These are phyloP conservation scores for Mesotaenium endlicherianum DNA, from an alignment of 139 green algal species.

Conservation along the genomic window DNA sequence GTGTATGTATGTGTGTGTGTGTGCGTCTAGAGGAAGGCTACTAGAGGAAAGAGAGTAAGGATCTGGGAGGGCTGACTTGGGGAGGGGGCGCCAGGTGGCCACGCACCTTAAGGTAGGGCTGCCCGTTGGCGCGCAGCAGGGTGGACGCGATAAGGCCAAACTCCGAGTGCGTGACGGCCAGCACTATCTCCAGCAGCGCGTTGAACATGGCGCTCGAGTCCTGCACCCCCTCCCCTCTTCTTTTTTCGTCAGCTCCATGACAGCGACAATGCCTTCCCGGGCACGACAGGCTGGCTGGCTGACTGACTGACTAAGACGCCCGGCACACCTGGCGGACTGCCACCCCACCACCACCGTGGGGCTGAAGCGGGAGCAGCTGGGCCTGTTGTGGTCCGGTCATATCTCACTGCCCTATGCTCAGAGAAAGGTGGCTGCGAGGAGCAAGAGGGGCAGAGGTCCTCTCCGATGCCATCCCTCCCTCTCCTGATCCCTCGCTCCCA, in stretches of 20 bases:
- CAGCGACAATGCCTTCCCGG: no score
- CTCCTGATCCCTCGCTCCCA: not conserved
- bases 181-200: not conserved
- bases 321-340: no score
- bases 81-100: not conserved
- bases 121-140: not conserved
- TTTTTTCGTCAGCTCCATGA: no score
- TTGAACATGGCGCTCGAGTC: slow-evolving; percentile 10
- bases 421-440: not conserved
- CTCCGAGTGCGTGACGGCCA: slow-evolving; percentile 20
- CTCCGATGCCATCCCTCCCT: not conserved
- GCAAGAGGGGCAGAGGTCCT: not conserved
- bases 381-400: not conserved
- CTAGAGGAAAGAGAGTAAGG: not conserved
- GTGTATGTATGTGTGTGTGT: not conserved
- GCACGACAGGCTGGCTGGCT: no score
- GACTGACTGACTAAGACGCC: no score
- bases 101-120: slow-evolving; percentile 18
- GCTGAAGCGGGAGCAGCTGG: not conserved
- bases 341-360: no score
- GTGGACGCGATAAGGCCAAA: slow-evolving; percentile 14
- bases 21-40: not conserved
- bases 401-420: not conserved
- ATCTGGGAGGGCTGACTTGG: not conserved
- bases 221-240: not conserved